Evolutionary conservation across 148 eudicot genomes (phyloP), one percentile per base, ranked within the genome.

Genomic region (Rhododendron ovatum): DNA sequence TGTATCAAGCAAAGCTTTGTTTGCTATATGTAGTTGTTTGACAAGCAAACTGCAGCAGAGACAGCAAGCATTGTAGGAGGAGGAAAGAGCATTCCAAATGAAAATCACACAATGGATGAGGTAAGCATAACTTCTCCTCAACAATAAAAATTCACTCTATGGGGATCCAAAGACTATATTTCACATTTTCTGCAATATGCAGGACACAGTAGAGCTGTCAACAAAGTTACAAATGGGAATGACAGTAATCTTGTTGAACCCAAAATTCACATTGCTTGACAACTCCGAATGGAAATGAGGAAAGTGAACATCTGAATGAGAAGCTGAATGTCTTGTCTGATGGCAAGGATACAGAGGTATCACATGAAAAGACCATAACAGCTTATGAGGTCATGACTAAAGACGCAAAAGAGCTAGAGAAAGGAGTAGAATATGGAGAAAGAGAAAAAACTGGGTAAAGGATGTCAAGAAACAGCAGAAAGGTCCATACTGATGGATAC

Each of bases 11-110:
- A n/a, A n/a, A n/a, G n/a, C n/a, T n/a, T n/a, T n/a, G n/a, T n/a
- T n/a, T n/a, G n/a, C n/a, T n/a, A n/a, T n/a, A n/a, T n/a, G n/a
- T n/a, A n/a, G n/a, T n/a, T n/a, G n/a, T n/a, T n/a, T n/a, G n/a
- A n/a, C n/a, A n/a, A 59, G 61, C 82, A 75, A 71, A 26, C 63
- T 87, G 63, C 78, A 78, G 45, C 48, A 48, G 59, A 14, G 2
- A 82, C 22, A 24, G 69, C 81, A 59, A 7, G 55, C 20, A 65
- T 83, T 43, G 83, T 17, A 24, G 17, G 18, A 77, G 30, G 9
- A 73, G 88, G 77, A 82, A 18, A 47, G 51, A 87, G 12, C 85
- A 73, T 6, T 63, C 28, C 1, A 24, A 63, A 22, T 63, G 69
- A 7, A 63, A 63, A 63, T 7, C 28, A 7, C 69, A 24, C 5